These are phyloP conservation scores for Boletus insuetus DNA, from an alignment of 768 basidiomycete species.

Conservation along the genomic window DNA sequence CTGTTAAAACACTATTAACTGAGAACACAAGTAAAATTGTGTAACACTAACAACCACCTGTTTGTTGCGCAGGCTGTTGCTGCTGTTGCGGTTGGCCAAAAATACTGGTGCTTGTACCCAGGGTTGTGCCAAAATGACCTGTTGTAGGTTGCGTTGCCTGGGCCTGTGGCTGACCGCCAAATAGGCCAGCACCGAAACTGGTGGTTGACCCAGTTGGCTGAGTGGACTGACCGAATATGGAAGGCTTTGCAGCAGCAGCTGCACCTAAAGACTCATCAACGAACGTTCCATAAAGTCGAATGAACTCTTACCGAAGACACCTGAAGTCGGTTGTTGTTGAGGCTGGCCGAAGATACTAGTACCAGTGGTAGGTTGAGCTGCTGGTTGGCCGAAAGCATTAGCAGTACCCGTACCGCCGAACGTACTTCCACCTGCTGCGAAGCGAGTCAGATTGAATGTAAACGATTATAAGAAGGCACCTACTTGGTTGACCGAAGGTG, in stretches of 20 bases:
- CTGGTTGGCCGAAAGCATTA: slow-evolving; percentile 28
- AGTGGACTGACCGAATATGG: slow-evolving; percentile 47
- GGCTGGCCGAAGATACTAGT: slow-evolving; percentile 37
- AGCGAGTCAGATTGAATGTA: background rate
- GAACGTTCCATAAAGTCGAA: background rate
- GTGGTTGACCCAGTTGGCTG: slow-evolving; percentile 38
- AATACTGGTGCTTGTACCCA: slow-evolving; percentile 25
- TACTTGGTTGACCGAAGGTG: slow-evolving; percentile 28
- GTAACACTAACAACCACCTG: slow-evolving; percentile 34
- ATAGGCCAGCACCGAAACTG: slow-evolving; percentile 35
- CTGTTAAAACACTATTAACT: slow-evolving; percentile 22
- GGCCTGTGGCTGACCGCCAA: slow-evolving; percentile 25
- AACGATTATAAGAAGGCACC: background rate
- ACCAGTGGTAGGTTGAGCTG: slow-evolving; percentile 20
- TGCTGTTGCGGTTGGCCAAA: slow-evolving; percentile 35
- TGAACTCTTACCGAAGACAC: slow-evolving; percentile 41
- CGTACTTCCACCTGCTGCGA: slow-evolving; percentile 15
- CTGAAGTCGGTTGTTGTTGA: slow-evolving; percentile 33
- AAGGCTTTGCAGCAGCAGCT: slow-evolving; percentile 40
- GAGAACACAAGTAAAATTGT: background rate
- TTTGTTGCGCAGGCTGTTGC: slow-evolving; percentile 40
- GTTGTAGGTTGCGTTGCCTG: slow-evolving; percentile 25
- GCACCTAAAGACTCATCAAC: slow-evolving; percentile 23
- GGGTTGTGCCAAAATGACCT: slow-evolving; percentile 30
- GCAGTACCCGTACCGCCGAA: slow-evolving; percentile 24